Evolutionary conservation across 805 yeast species (phyloP), one percentile per base, ranked within the genome.

Genomic region (Kluyveromyces nonfermentans): DNA sequence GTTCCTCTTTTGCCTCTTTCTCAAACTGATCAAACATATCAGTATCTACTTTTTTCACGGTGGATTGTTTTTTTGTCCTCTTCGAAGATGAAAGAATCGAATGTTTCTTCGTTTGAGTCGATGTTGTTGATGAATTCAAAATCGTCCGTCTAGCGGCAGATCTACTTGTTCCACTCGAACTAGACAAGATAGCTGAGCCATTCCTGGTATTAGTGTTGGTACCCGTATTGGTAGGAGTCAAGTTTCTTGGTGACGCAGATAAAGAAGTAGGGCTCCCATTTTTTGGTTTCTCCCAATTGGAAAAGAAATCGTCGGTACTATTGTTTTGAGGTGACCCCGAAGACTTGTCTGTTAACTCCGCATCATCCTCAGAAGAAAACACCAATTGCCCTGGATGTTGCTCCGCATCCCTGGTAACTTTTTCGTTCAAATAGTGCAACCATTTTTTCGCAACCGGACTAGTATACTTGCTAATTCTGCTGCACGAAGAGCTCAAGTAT

Each of bases 231-330:
- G 55, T 47, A 35, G 60, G 56, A 14, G 59, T 50, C 31, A 54
- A 35, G 7, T 45, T 45, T 35, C 50, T 51, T 33, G 54, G 49
- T 3, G 57, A 66, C 36, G 52, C 63, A 12, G 41, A 19, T 22
- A 38, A 6, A 4, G 41, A 38, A 44, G 51, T 60, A 46, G 74
- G 64, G 20, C 73, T 64, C 28, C 18, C 34, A 22, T 38, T 38
- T 36, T 70, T 65, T n/a, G 95, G 87, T 57, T 86, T 86, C 46
- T 85, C 86, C 93, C 96, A 89, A 59, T 79, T 82, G 43, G 93
- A 75, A 67, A 93, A 93, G 63, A 93, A 93, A 64, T 87, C 96
- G 63, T 88, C 96, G 20, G 73, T 74, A 25, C 77, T 70, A 38
- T 69, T 72, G 18, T 67, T 65, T 22, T 60, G 60, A 16, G 70